Conservation (phyloP, 441 rosid genomes). For the Adansonia madagascariensis region DNA sequence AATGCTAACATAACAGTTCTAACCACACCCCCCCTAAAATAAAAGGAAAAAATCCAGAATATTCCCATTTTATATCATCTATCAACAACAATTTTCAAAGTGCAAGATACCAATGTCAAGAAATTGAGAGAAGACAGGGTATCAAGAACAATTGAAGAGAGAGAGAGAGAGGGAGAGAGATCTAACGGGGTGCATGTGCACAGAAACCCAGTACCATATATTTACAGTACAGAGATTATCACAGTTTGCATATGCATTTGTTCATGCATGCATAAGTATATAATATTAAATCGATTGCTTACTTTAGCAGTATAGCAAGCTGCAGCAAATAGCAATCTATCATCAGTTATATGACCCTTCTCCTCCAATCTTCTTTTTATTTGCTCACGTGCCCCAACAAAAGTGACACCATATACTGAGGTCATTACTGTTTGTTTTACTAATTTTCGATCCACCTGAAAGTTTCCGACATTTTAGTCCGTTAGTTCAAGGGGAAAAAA, state of each 20-base stretch:
- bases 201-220: not conserved
- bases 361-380: constrained; percentile 90
- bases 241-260: not conserved
- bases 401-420: constrained; percentile 98
- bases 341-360: constrained; percentile 87
- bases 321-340: constrained; percentile 69
- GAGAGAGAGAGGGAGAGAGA: not conserved
- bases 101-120: constrained; percentile 4
- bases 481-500: constrained; percentile 19
- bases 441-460: constrained; percentile 92
- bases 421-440: constrained; percentile 99
- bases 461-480: constrained; percentile 34
- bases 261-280: not conserved
- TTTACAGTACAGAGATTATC: not conserved
- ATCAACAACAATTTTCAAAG: not conserved
- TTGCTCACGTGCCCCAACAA: constrained; percentile 96
- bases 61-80: not conserved
- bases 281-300: constrained; percentile 36
- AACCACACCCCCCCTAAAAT: constrained; percentile 8
- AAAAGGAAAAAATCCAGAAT: not conserved
- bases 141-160: not conserved
- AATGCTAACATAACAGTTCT: not conserved
- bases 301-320: constrained; percentile 95
- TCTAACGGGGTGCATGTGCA: constrained; percentile 1
- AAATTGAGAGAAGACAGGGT: not conserved